Percentiles rank a stretch among this genome's conserved stretches.
Conservation (phyloP, 208 protist species). For the Leishmania martiniquensis region DNA sequence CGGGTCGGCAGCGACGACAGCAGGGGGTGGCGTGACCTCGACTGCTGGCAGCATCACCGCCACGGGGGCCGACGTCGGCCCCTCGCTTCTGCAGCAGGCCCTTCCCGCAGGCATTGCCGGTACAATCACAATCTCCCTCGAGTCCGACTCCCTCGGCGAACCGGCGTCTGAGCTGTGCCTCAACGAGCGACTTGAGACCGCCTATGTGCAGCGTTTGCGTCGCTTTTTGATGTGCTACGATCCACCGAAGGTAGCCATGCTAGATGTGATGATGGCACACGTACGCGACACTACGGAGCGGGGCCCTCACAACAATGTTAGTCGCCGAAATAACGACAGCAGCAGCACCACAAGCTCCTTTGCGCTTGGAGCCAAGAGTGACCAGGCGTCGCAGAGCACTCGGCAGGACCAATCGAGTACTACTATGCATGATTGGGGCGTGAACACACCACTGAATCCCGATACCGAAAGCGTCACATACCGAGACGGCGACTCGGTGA, state of each 20-base stretch:
- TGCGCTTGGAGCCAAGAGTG: neutral
- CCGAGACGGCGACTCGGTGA: neutral
- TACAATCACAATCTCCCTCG: conserved; percentile 68
- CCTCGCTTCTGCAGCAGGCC: conserved; percentile 27
- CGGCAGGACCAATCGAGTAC: neutral
- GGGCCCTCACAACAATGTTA: neutral
- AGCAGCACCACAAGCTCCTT: neutral
- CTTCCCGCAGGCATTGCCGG: conserved; percentile 56
- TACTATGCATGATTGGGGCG: neutral
- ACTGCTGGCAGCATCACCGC: neutral
- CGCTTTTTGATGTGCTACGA: conserved; percentile 72
- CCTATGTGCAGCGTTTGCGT: conserved; percentile 48
- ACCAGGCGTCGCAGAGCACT: neutral
- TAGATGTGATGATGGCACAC: conserved; percentile 74
- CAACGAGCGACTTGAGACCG: conserved; percentile 41
- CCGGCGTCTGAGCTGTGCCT: conserved; percentile 21
- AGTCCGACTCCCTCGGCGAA: conserved; percentile 65
- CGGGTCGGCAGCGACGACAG: neutral
- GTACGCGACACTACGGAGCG: conserved; percentile 50
- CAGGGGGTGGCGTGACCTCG: neutral
- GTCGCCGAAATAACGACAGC: neutral
- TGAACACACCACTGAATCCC: neutral
- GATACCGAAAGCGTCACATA: neutral
- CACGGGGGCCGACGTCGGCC: conserved; percentile 11
- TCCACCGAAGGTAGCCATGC: conserved; percentile 42